Evolutionary conservation across 2,329 filamentous ascomycete genomes (phyloP).

Genomic region (Escovopsis sp.): DNA sequence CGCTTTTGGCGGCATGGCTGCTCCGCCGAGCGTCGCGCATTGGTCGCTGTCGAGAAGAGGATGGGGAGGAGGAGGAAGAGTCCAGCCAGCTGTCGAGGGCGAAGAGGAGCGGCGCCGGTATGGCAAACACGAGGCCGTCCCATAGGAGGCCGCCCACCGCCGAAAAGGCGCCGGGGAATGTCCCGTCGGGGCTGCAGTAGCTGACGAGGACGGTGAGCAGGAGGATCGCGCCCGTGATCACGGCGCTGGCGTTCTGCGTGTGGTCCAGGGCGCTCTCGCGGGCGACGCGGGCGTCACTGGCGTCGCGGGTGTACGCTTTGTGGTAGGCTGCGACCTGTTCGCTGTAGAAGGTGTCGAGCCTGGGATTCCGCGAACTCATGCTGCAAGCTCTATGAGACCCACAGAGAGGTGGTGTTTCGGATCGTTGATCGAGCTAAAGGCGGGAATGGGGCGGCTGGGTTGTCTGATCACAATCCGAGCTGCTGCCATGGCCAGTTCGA

Average conservation of each 20-base stretch:
- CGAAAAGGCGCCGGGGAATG: slow-evolving; percentile 14
- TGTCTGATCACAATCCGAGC: no score
- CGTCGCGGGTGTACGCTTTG: slow-evolving; percentile 11
- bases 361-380: slow-evolving; percentile 20
- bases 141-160: slow-evolving; percentile 34
- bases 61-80: slow-evolving; percentile 16
- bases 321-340: slow-evolving; percentile 19
- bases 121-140: slow-evolving; percentile 42
- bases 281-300: no score
- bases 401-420: background rate
- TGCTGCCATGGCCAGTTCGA: background rate
- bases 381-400: slow-evolving; percentile 9
- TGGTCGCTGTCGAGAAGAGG: slow-evolving; percentile 8
- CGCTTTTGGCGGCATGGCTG: slow-evolving; percentile 45
- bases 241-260: slow-evolving; percentile 19
- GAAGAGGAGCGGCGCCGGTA: slow-evolving; percentile 43
- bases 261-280: slow-evolving; percentile 16
- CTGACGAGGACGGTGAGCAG: slow-evolving; percentile 20
- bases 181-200: slow-evolving; percentile 18
- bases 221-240: slow-evolving; percentile 21
- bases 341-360: slow-evolving; percentile 22
- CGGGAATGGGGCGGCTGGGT: background rate
- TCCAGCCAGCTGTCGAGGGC: slow-evolving; percentile 40
- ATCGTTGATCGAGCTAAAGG: no score
- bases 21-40: slow-evolving; percentile 21